Evolutionary conservation across 768 basidiomycete species (phyloP).

Genomic region (Mrakia blollopis): DNA sequence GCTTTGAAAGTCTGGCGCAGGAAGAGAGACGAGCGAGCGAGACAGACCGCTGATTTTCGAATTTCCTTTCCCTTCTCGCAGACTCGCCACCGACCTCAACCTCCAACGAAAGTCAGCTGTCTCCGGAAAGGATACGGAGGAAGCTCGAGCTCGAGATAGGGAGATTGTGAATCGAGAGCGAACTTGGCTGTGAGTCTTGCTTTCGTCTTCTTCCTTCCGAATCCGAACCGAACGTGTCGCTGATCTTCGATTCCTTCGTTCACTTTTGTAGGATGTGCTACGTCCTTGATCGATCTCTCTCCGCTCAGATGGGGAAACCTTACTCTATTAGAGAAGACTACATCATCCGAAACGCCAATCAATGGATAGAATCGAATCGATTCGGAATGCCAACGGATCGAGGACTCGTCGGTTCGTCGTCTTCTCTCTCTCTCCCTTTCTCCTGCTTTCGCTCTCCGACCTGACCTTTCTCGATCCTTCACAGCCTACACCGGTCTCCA

Average conservation of each 20-base stretch:
- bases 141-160: slow-evolving; percentile 66
- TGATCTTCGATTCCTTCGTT: slow-evolving; percentile 9
- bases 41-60: slow-evolving; percentile 10
- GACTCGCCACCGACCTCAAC: slow-evolving; percentile 95
- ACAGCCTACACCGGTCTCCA: slow-evolving; percentile 59
- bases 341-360: slow-evolving; percentile 74
- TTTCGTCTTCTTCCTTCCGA: slow-evolving; percentile 45
- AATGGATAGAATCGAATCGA: slow-evolving; percentile 60
- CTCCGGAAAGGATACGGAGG: slow-evolving; percentile 66
- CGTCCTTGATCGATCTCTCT: slow-evolving; percentile 77
- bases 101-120: slow-evolving; percentile 76
- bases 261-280: slow-evolving; percentile 55
- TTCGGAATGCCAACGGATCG: slow-evolving; percentile 61
- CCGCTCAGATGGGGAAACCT: slow-evolving; percentile 96
- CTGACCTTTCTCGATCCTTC: too few relatives aligned
- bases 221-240: background rate
- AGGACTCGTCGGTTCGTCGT: slow-evolving; percentile 53
- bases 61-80: slow-evolving; percentile 52
- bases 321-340: slow-evolving; percentile 87
- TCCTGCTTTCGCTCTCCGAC: slow-evolving; percentile 40
- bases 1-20: background rate
- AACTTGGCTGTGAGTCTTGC: slow-evolving; percentile 83
- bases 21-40: slow-evolving; percentile 10
- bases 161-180: slow-evolving; percentile 85
- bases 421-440: slow-evolving; percentile 53